A percentile compares a stretch with the other conserved stretches of the same genome.
These are phyloP conservation scores for Naganishia onofrii DNA, from an alignment of 768 basidiomycete genomes.

Conservation along the genomic window DNA sequence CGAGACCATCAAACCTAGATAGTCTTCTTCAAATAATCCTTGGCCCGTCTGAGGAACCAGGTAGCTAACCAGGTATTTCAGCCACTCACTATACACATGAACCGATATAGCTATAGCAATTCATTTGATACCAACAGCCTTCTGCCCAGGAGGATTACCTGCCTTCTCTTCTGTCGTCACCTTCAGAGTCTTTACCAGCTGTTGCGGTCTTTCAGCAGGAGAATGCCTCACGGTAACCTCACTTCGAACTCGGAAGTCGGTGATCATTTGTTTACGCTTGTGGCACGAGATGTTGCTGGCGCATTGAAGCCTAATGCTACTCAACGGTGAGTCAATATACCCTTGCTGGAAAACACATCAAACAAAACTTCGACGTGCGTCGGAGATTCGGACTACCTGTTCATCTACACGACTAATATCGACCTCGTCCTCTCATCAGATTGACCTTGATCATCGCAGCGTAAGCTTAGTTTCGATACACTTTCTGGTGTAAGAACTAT, in stretches of 20 bases:
- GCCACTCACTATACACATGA: neutral
- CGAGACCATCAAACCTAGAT: neutral
- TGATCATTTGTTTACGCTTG: neutral
- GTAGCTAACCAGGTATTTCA: too few species aligned
- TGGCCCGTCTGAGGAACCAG: too few species aligned
- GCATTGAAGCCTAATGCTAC: constrained; percentile 37
- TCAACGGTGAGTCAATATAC: constrained; percentile 34
- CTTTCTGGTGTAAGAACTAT: neutral
- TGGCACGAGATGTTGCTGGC: constrained; percentile 29
- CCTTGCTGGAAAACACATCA: neutral
- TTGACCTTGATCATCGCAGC: constrained; percentile 49
- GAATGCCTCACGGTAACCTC: neutral
- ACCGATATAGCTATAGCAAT: too few species aligned
- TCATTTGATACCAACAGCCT: neutral
- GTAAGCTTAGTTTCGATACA: neutral
- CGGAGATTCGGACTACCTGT: too few species aligned
- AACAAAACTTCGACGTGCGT: too few species aligned
- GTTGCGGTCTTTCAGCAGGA: neutral
- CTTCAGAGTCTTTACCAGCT: neutral
- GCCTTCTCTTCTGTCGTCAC: neutral
- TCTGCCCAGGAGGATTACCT: neutral
- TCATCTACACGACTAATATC: neutral
- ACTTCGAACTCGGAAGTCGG: neutral
- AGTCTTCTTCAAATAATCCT: too few species aligned
- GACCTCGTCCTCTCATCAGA: constrained; percentile 33